A percentile compares a stretch with the other conserved stretches of the same genome.
phyloP scores from a whole-genome alignment of 192 early-diverging fungal species.

The Phycomyces nitens region DNA sequence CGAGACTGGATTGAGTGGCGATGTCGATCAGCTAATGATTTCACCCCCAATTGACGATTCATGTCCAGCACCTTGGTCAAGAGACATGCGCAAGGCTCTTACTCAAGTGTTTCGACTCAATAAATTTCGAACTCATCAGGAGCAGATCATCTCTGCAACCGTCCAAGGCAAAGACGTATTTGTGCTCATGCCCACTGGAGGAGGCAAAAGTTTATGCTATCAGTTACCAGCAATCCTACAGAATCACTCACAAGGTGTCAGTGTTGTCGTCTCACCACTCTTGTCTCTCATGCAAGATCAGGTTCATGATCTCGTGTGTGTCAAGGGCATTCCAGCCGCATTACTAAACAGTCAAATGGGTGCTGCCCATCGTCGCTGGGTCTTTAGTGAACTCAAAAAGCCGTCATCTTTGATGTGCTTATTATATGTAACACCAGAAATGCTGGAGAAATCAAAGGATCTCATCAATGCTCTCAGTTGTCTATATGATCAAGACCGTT shows the following conservation, averaged over 20 bases:
- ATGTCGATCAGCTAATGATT: too few species aligned
- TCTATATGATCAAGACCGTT: conserved; percentile 58
- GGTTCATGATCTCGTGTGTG: conserved; percentile 48
- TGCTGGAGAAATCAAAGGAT: conserved; percentile 51
- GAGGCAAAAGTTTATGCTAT: conserved; percentile 93
- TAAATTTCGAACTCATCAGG: conserved; percentile 79
- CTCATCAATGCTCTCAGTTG: conserved; percentile 74
- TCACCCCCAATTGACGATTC: too few species aligned
- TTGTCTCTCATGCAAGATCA: conserved; percentile 87
- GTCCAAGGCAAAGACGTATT: conserved; percentile 78
- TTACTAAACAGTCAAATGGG: conserved; percentile 21
- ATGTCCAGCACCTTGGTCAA: not conserved
- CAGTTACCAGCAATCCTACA: conserved; percentile 77
- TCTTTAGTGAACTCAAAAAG: conserved; percentile 54
- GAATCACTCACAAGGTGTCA: conserved; percentile 56
- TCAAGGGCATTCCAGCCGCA: not conserved
- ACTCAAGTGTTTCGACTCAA: conserved; percentile 64
- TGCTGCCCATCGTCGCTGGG: conserved; percentile 48
- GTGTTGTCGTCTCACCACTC: conserved; percentile 76
- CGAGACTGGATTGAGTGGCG: too few species aligned
- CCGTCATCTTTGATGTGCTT: conserved; percentile 23
- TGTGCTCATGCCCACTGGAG: conserved; percentile 96
- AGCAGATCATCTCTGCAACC: conserved; percentile 82
- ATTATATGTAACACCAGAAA: conserved; percentile 41
- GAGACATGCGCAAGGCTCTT: conserved; percentile 72